Evolutionary conservation across 176 grass and related monocot genomes (phyloP).

Genomic region (Oryza meyeriana): DNA sequence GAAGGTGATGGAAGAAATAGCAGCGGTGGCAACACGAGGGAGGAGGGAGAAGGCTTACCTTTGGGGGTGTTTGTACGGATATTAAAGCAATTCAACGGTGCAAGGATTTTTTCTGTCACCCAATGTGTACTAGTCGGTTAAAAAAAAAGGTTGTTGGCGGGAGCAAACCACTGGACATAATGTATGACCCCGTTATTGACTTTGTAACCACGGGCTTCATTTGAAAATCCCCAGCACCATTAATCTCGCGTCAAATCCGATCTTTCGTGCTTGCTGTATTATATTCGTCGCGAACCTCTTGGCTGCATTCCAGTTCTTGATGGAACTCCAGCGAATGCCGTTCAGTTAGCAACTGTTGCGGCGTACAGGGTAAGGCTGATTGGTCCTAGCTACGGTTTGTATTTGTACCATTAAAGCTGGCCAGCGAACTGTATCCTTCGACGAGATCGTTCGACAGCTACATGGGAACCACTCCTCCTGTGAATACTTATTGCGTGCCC

Average conservation of each 20-base stretch:
- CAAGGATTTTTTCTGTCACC: too few relatives aligned
- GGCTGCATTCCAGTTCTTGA: not conserved
- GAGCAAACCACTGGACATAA: not conserved
- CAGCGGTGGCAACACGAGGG: too few relatives aligned
- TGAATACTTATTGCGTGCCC: not conserved
- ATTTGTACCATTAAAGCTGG: not conserved
- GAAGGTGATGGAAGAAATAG: too few relatives aligned
- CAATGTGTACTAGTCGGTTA: too few relatives aligned
- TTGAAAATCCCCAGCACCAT: not conserved
- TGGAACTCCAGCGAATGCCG: not conserved
- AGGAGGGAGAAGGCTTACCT: too few relatives aligned
- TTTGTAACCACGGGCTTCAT: not conserved
- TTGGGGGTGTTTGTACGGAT: too few relatives aligned
- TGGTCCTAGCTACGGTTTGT: not conserved
- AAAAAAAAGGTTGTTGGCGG: too few relatives aligned
- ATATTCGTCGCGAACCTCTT: not conserved
- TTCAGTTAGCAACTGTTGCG: not conserved
- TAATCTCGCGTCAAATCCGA: not conserved
- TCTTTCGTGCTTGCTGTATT: not conserved
- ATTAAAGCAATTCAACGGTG: too few relatives aligned
- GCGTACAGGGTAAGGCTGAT: not conserved
- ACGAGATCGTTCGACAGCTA: constrained; percentile 28
- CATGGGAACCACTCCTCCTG: constrained; percentile 31
- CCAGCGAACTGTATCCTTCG: constrained; percentile 13
- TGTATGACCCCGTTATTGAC: not conserved